These are phyloP conservation scores for Seminavis robusta DNA, from an alignment of 108 stramenopile species.

Conservation along the genomic window DNA sequence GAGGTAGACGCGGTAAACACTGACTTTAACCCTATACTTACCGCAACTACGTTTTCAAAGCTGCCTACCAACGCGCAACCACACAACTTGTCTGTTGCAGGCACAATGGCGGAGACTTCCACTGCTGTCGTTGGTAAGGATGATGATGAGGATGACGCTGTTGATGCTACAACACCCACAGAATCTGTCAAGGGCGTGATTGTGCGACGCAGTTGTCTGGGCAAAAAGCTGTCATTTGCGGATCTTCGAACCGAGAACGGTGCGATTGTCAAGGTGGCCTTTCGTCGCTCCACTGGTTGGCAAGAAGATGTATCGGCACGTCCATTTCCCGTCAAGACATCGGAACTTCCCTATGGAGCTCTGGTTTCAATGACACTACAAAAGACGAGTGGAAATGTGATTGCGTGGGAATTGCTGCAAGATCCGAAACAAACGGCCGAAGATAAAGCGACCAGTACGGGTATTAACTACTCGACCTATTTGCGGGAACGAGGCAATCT, in stretches of 20 bases:
- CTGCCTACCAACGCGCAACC: too few relatives aligned
- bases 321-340: conserved; percentile 53
- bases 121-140: too few relatives aligned
- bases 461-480: conserved; percentile 57
- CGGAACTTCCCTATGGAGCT: conserved; percentile 57
- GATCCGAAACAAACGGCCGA: conserved; percentile 51
- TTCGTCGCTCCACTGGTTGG: background rate
- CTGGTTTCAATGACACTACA: conserved; percentile 25
- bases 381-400: conserved; percentile 16
- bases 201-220: conserved; percentile 45
- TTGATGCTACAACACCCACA: too few relatives aligned
- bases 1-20: too few relatives aligned
- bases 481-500: conserved; percentile 40
- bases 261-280: background rate
- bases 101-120: too few relatives aligned
- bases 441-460: conserved; percentile 30
- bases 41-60: too few relatives aligned
- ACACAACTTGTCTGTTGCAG: too few relatives aligned
- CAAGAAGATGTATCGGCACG: conserved; percentile 7
- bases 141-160: too few relatives aligned
- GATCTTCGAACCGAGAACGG: conserved; percentile 24
- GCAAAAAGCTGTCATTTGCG: conserved; percentile 54
- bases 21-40: too few relatives aligned
- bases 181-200: conserved; percentile 32
- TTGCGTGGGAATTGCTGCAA: conserved; percentile 44